Percentiles rank a stretch among this genome's conserved stretches.
Evolutionary conservation across 257 asterid genomes (phyloP).

Genomic region (Eustoma russellianum): DNA sequence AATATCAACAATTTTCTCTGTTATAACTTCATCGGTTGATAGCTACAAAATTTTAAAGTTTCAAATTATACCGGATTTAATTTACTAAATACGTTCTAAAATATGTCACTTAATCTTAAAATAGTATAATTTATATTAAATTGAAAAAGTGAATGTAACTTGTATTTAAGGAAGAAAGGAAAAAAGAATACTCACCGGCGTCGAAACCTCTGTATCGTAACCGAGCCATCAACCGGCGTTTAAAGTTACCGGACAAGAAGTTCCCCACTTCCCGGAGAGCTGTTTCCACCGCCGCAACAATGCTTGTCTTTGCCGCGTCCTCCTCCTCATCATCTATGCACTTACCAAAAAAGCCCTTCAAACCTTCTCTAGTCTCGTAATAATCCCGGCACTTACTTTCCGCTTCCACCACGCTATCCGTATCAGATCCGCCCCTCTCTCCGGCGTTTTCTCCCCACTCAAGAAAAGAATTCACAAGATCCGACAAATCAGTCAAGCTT

Average conservation of each 20-base stretch:
- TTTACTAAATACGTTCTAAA: too few relatives aligned
- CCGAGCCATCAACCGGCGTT: conserved; percentile 27
- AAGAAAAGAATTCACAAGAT: conserved; percentile 55
- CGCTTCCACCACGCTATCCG: conserved; percentile 8
- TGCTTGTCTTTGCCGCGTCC: conserved; percentile 9
- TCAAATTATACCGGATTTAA: too few relatives aligned
- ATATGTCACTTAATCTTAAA: too few relatives aligned
- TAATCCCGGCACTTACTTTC: conserved; percentile 6
- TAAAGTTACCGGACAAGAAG: conserved; percentile 12
- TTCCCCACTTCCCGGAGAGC: conserved; percentile 9
- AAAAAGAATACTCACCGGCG: conserved; percentile 22
- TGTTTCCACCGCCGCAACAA: conserved; percentile 15
- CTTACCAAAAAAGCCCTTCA: conserved; percentile 13
- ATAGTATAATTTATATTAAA: too few relatives aligned
- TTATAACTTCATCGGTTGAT: too few relatives aligned
- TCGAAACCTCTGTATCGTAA: conserved; percentile 26
- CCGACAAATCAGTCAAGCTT: conserved; percentile 37
- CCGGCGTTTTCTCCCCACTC: conserved; percentile 26
- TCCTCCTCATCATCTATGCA: conserved; percentile 9
- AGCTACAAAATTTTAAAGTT: too few relatives aligned
- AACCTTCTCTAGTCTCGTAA: conserved; percentile 11
- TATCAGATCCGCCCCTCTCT: conserved; percentile 4
- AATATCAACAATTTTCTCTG: too few relatives aligned
- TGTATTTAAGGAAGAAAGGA: too few relatives aligned
- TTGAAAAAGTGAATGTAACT: too few relatives aligned